Evolutionary conservation across 2,329 filamentous ascomycete species (phyloP), one percentile per base, ranked within the genome.

Genomic region (Diaporthe australafricana): DNA sequence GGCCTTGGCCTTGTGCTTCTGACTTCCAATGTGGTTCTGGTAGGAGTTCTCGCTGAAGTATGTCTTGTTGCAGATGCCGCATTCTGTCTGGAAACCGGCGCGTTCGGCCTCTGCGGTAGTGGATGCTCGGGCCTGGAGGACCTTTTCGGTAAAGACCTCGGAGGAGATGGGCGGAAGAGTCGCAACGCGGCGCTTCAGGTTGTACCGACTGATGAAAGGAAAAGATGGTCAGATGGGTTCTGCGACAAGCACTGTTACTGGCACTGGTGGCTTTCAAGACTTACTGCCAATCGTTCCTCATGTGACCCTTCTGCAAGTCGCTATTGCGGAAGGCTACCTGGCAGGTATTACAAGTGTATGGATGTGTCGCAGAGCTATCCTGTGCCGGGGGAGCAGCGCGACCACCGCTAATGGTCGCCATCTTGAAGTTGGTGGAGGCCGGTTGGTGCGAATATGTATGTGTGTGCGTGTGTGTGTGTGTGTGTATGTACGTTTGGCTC

Each of bases 281-380:
- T 85, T 88, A 96, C 93, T 99, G 96, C 96, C 96, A 99, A 85
- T 99, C 96, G 77, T 93, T 96, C 82, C 96, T 95, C 96, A 99
- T 99, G 81, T 99, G 96, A 47, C 90, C 92, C 81, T 96, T 92
- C 84, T 99, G 96, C 70, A 97, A 88, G 80, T 98, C 96, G 81
- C 94, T 95, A 80, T 94, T 95, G 76, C 96, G 92, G 84, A 98
- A 99, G 67, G 96, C 96, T 77, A 99, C 95, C 81, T 98, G 94
- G 81, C 96, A 99, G 72, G 95, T 96, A 83, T 98, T 99, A 90
- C 96, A 99, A 70, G 96, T 98, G 84, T 96, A 99, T 1, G 96
- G 96, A 81, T 98, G 94, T 32, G 92, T 87, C 40, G 88, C 79
- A 20, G 84, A 78, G 32, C 78, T 57, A 53, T 83, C 78, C 76